Evolutionary conservation across 2,329 filamentous ascomycete species (phyloP).

Genomic region (Aspergillus piperis): DNA sequence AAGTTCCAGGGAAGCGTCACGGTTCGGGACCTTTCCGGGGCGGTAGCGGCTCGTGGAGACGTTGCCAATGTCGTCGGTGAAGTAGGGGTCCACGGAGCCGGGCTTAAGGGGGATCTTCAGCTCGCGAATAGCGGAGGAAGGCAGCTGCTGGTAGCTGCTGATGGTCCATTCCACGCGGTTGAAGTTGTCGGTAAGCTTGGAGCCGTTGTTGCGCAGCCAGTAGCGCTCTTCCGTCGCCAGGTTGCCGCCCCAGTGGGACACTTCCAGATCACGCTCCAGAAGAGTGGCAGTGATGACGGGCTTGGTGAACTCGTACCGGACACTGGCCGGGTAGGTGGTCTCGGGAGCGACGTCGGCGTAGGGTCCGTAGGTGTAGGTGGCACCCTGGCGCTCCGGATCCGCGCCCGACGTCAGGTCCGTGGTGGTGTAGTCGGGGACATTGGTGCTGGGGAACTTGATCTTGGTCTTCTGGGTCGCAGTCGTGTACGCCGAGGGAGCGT

Average conservation of each 20-base stretch:
- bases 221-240: constrained; percentile 93
- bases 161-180: constrained; percentile 75
- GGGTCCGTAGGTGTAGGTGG: constrained; percentile 85
- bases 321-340: constrained; percentile 68
- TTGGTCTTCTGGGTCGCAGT: constrained; percentile 97
- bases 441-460: constrained; percentile 77
- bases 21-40: constrained; percentile 59
- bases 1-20: constrained; percentile 81
- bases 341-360: constrained; percentile 77
- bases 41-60: constrained; percentile 92
- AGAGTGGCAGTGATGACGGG: constrained; percentile 77
- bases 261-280: constrained; percentile 87
- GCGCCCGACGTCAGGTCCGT: constrained; percentile 60
- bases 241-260: constrained; percentile 98
- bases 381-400: constrained; percentile 79
- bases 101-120: constrained; percentile 76
- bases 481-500: constrained; percentile 77
- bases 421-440: constrained; percentile 82
- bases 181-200: constrained; percentile 72
- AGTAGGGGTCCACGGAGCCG: constrained; percentile 86
- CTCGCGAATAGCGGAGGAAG: constrained; percentile 76
- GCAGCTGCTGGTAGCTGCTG: constrained; percentile 72
- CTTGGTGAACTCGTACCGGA: constrained; percentile 95
- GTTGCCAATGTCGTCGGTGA: constrained; percentile 93
- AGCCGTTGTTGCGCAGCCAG: constrained; percentile 82